A percentile compares a stretch with the other conserved stretches of the same genome.
phyloP scores from a whole-genome alignment of 73 alveolate species.

The Paraurostyla sp. region DNA sequence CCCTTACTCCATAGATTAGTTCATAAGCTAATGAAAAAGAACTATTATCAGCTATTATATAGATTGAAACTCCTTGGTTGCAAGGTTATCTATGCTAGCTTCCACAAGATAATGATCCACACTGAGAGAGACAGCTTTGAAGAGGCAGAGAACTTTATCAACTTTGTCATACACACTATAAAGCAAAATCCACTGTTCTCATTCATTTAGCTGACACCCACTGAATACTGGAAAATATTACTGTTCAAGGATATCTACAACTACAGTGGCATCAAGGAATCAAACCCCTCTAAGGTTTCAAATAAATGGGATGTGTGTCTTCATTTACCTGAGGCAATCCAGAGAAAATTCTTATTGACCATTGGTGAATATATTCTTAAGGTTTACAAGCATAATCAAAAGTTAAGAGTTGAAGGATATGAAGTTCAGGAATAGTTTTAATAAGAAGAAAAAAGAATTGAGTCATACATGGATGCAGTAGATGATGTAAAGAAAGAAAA shows the following conservation, averaged over 20 bases:
- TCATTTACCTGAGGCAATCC: conserved; percentile 75
- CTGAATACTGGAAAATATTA: conserved; percentile 87
- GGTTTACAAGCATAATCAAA: conserved; percentile 55
- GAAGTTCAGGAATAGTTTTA: conserved; percentile 20
- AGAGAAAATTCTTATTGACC: conserved; percentile 68
- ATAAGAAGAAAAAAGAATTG: conserved; percentile 70
- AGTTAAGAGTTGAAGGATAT: background rate
- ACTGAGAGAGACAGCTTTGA: conserved; percentile 75
- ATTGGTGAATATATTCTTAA: conserved; percentile 84
- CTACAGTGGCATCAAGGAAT: conserved; percentile 85
- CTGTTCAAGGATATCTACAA: conserved; percentile 91
- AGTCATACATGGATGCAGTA: conserved; percentile 79
- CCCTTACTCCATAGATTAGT: conserved; percentile 91
- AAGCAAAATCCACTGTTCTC: conserved; percentile 79
- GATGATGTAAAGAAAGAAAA: conserved; percentile 78
- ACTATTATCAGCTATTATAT: conserved; percentile 74
- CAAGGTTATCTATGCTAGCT: conserved; percentile 85
- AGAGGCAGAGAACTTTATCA: conserved; percentile 81
- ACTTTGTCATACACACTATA: conserved; percentile 79
- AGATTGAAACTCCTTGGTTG: conserved; percentile 85
- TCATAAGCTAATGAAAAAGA: conserved; percentile 85
- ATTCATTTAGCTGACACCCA: conserved; percentile 73
- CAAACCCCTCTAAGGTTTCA: conserved; percentile 62
- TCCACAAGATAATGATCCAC: conserved; percentile 81
- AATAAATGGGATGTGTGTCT: conserved; percentile 69